Base-by-base conservation (phyloP, 1,139 yeast species). In the Yamadazyma aaseri region DNA sequence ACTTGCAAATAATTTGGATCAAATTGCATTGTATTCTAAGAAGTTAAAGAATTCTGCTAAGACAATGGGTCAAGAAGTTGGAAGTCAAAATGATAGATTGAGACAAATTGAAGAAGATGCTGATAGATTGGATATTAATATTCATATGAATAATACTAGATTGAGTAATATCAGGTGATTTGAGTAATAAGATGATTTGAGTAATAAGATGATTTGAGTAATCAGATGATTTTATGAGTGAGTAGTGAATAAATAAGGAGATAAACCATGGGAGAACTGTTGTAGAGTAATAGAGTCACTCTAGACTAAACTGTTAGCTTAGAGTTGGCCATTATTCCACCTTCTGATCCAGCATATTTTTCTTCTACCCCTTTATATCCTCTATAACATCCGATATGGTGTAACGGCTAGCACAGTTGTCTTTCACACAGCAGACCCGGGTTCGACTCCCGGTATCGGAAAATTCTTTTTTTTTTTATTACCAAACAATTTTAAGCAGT, bases 401-500 rank as follows among this genome's bases (percentile, higher is more conserved):
- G 83, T 78, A 78, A 76, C 81, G 84, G 85, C 79, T 78, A 79
- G 79, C 84, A 79, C 83, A 81, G 82, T 76, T 73, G 82, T 81
- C 82, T 78, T 76, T 78, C 83, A 77, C 84, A 81, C 83, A 73
- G 82, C 82, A 77, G 71, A 73, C 80, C 84, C 79, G 83, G 83
- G 84, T 78, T 78, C 84, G 81, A 78, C 79, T 77, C 84, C 84
- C 83, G 79, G 83, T 71, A 76, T 76, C 82, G 84, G 83, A 78
- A 74, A 37, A 39, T 42, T 36, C 46, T 59, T 63, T 61, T 59
- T 40, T 35, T 39, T 23, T 13, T 13, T 9, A 26, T n/a, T n/a
- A n/a, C n/a, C n/a, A n/a, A n/a, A n/a, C n/a, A n/a, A n/a, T n/a
- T n/a, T n/a, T n/a, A n/a, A n/a, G n/a, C n/a, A n/a, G n/a, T n/a